Conservation (phyloP, 2,329 filamentous ascomycete genomes). For the Penicillium vulpinum region DNA sequence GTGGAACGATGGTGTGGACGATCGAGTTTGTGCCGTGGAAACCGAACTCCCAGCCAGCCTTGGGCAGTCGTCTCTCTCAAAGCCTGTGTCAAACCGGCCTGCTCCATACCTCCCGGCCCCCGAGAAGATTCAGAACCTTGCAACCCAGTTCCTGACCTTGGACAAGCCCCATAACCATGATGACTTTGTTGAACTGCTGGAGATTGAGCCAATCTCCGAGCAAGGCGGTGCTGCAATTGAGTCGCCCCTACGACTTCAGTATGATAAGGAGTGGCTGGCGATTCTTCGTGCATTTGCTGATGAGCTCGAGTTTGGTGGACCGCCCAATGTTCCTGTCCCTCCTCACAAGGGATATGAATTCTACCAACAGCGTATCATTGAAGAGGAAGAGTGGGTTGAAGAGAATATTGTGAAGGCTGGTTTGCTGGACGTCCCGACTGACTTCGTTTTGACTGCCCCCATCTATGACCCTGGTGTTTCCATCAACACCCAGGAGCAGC, state of each 20-base stretch:
- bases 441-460: constrained; percentile 76
- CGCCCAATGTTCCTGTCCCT: constrained; percentile 55
- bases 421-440: constrained; percentile 69
- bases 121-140: constrained; percentile 72
- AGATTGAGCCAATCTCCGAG: constrained; percentile 55
- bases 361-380: constrained; percentile 68
- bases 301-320: constrained; percentile 61
- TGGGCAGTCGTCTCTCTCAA: constrained; percentile 41
- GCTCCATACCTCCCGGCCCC: constrained; percentile 22
- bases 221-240: constrained; percentile 21
- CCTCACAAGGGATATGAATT: constrained; percentile 66
- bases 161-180: constrained; percentile 81
- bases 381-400: constrained; percentile 76
- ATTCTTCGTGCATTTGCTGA: constrained; percentile 80
- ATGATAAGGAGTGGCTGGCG: constrained; percentile 94
- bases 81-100: neutral
- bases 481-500: constrained; percentile 62
- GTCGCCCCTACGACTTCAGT: constrained; percentile 64
- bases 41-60: constrained; percentile 78
- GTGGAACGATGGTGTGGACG: constrained; percentile 18
- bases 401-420: constrained; percentile 66
- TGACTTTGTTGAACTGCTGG: constrained; percentile 73
- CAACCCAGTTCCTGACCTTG: constrained; percentile 81
- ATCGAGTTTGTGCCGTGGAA: constrained; percentile 57
- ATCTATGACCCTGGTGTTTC: constrained; percentile 61